Evolutionary conservation across 176 grass and related monocot genomes (phyloP), one percentile per base, ranked within the genome.

Genomic region (Tuctoria greenei): DNA sequence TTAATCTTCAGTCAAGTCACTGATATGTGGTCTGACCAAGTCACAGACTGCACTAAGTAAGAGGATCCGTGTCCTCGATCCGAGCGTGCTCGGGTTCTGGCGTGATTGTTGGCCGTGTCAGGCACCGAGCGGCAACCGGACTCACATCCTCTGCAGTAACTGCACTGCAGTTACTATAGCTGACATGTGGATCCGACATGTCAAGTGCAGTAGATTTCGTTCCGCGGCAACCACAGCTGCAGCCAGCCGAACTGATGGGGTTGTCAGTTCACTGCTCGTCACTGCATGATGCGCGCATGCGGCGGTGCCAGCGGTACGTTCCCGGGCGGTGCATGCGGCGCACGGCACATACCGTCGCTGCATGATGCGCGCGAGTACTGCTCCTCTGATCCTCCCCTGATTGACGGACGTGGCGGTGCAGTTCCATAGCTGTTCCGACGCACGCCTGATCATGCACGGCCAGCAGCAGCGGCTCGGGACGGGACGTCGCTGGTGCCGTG

Each of bases 361-460:
- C 31, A 3, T 31, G 31, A 31, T 31, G 31, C 31, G 31, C 31
- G 31, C 31, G 31, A 31, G 31, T 31, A 31, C 31, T 3, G 39
- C 39, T 10, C 76, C 63, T 78, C 25, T 63, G 76, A 78, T 78
- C 18, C 76, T 9, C 36, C 8, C 21, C 10, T 58, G 44, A 67
- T 27, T 28, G 75, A 42, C 35, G 75, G 75, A 42, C 35, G 75
- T n/a, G 35, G 13, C 47, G 40, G 23, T 11, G 55, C 54, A 10
- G 35, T 10, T 24, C 20, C 0, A 5, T 21, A 24, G 26, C 44
- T 57, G 37, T 27, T 15, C 7, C 52, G 52, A 26, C 52, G 21
- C 15, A 41, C 23, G 14, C 56, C 11, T 28, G 72, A 21, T 46
- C 57, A 34, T 14, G 45, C 57, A 35, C 41, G 27, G 72, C 44